Percentiles rank a stretch among this genome's conserved stretches.
phyloP scores from a whole-genome alignment of 306 rosid species.

The Fagus crenata region DNA sequence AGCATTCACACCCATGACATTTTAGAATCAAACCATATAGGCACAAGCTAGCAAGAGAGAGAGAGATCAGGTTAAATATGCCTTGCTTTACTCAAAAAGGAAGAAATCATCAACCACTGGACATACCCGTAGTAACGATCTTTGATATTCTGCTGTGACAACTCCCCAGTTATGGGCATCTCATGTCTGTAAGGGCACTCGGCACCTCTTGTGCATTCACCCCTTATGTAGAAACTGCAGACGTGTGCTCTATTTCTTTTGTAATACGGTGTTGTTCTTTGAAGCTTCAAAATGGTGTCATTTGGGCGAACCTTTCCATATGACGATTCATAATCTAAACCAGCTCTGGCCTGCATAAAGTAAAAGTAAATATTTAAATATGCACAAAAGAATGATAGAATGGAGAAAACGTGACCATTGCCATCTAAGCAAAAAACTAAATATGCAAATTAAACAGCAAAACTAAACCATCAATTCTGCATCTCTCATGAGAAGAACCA shows the following conservation, averaged over 20 bases:
- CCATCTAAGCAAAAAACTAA: slow-evolving; percentile 8
- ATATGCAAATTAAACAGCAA: neutral
- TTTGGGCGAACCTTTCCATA: slow-evolving; percentile 74
- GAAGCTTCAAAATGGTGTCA: slow-evolving; percentile 91
- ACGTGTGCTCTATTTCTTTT: slow-evolving; percentile 85
- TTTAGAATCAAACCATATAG: slow-evolving; percentile 3
- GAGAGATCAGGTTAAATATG: neutral
- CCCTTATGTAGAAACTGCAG: slow-evolving; percentile 89
- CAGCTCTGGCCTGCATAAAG: slow-evolving; percentile 85
- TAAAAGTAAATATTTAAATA: slow-evolving; percentile 10
- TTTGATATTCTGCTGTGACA: slow-evolving; percentile 89
- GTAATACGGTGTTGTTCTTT: slow-evolving; percentile 87
- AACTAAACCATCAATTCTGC: neutral
- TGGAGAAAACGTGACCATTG: too few relatives aligned
- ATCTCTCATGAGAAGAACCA: neutral
- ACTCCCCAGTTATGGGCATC: slow-evolving; percentile 92
- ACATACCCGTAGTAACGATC: slow-evolving; percentile 98
- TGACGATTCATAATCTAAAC: slow-evolving; percentile 87
- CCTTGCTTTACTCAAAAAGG: slow-evolving; percentile 10
- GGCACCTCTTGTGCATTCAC: slow-evolving; percentile 90
- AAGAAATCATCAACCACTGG: slow-evolving; percentile 20
- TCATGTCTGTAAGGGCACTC: slow-evolving; percentile 96
- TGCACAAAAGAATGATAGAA: neutral
- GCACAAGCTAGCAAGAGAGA: neutral
- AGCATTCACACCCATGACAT: neutral